phyloP scores from a whole-genome alignment of 2,329 filamentous ascomycete species.

The Trichoderma guizhouense region DNA sequence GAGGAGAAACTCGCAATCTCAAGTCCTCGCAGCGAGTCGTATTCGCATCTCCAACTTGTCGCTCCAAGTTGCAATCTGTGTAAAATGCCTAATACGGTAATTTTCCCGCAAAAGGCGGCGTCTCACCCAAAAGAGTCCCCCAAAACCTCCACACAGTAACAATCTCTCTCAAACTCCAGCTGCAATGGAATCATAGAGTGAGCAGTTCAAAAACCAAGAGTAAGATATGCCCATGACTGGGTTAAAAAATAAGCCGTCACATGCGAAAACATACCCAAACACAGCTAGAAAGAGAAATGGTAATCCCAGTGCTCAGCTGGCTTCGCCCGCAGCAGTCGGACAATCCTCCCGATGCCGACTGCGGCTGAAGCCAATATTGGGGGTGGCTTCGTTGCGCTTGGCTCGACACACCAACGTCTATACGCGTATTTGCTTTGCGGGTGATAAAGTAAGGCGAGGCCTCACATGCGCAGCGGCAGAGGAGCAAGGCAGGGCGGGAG shows the following conservation, averaged over 20 bases:
- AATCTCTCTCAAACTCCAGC: neutral
- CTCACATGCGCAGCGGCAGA: neutral
- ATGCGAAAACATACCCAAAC: neutral
- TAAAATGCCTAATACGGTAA: neutral
- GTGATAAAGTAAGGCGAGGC: neutral
- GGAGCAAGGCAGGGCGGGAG: neutral
- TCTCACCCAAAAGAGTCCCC: no score
- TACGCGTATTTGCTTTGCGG: neutral
- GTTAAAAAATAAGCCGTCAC: neutral
- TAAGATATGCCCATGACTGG: neutral
- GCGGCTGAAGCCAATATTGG: slow-evolving; percentile 2
- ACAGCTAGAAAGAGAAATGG: neutral
- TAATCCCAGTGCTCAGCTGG: neutral
- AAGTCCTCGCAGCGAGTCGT: neutral
- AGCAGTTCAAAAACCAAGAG: neutral
- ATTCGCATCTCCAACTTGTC: neutral
- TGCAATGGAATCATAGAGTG: neutral
- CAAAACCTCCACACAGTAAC: neutral
- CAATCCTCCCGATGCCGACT: neutral
- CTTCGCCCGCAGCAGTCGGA: neutral
- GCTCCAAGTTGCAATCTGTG: neutral
- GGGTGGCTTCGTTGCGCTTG: neutral
- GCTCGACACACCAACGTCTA: neutral
- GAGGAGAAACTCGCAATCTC: neutral
- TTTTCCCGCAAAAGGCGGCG: neutral